These are phyloP conservation scores for Tuber aestivum DNA, from an alignment of 495 filamentous ascomycete species.

Conservation along the genomic window DNA sequence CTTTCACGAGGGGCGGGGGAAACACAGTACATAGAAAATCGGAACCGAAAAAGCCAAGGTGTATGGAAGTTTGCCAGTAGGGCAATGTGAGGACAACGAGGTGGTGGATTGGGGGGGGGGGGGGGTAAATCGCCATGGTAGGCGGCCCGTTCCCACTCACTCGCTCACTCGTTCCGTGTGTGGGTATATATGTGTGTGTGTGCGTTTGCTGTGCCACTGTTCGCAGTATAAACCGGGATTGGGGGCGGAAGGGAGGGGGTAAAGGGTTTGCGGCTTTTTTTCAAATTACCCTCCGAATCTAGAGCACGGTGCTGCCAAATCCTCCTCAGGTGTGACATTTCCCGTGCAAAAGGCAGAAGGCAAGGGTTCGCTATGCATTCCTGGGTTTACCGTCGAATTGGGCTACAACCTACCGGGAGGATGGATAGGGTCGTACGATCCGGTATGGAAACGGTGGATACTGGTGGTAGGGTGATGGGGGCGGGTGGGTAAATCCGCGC, in stretches of 20 bases:
- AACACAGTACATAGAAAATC: not conserved
- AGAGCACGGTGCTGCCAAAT: not conserved
- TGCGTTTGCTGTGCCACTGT: not conserved
- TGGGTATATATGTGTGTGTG: not conserved
- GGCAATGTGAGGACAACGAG: not conserved
- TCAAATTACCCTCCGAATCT: not conserved
- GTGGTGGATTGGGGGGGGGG: not conserved
- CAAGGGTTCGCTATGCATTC: not conserved
- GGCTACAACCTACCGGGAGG: not conserved
- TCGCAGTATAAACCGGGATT: not conserved
- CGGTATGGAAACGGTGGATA: not conserved
- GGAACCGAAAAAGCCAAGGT: not conserved
- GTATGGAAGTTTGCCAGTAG: not conserved
- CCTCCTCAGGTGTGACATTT: not conserved
- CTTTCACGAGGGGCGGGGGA: not conserved
- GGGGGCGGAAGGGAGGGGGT: not conserved
- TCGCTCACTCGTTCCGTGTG: not conserved
- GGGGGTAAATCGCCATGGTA: not conserved
- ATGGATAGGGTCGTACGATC: not conserved
- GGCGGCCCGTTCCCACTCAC: not conserved
- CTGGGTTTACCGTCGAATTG: not conserved
- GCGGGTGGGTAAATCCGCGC: not conserved
- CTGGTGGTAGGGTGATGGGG: not conserved
- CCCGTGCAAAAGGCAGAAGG: not conserved
- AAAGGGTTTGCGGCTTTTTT: not conserved